Base-by-base conservation (phyloP, 176 grass and related monocot genomes). In the Ampelocalamus luodianensis region DNA sequence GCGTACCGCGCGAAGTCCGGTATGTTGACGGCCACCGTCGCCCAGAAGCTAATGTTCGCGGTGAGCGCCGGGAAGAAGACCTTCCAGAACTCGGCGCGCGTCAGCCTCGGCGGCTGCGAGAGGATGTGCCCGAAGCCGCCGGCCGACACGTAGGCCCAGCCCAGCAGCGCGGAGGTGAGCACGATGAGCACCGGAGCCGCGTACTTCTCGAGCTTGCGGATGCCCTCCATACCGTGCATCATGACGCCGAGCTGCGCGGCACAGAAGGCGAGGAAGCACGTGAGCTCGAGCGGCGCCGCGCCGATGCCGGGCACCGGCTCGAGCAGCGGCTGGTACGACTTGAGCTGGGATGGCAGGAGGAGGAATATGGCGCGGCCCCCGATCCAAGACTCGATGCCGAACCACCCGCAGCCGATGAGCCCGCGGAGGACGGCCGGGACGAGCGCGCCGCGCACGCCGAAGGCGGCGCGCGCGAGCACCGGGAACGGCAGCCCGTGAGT, bases 31-130 rank as follows among this genome's bases (percentile, higher is more conserved):
- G 93, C 93, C 75, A 98, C 85, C 5, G 93, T 98, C 17, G 93
- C 96, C 96, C 96, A 98, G 91, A 94, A 98, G 86, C 96, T 93
- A 48, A 98, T 90, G 91, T 95, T 98, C 5, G 96, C 96, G 16
- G 93, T 95, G 78, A 98, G 93, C 34, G 93, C 70, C 3, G 93
- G 93, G 93, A 95, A 98, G 85, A 98, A 98, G 18, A 98, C 82
- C 27, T 76, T 36, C 96, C 93, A 94, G 86, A 98, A 98, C 81
- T 95, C 82, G 1, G 69, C 34, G 8, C 71, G 16, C 5, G 91
- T 85, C 15, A 98, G 87, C 20, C 96, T 64, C 13, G 96, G 84
- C 8, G 93, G 90, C 36, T 79, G 63, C 27, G 91, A 87, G 15
- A 98, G 96, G 86, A 98, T 89, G 38, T 78, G 63, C 13, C 96